phyloP scores from a whole-genome alignment of 169 alveolate species.

The Condylostoma magnum region DNA sequence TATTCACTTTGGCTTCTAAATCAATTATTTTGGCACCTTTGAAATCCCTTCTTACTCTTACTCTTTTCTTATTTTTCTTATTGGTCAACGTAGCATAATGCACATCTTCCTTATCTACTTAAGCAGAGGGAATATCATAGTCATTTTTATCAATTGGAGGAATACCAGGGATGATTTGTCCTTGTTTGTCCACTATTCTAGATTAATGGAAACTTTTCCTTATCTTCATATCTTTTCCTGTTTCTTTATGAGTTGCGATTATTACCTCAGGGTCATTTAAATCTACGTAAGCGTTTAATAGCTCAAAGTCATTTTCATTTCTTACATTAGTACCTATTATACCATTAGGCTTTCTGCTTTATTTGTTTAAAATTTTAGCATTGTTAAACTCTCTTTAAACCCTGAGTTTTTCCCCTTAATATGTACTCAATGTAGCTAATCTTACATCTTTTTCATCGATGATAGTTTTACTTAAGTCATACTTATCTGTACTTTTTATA shows the following conservation, averaged over 20 bases:
- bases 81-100: constrained; percentile 24
- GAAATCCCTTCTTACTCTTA: constrained; percentile 25
- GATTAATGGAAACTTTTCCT: constrained; percentile 27
- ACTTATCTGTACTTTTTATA: constrained; percentile 3
- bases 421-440: constrained; percentile 11
- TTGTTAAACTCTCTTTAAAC: constrained; percentile 12
- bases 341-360: constrained; percentile 15
- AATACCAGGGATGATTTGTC: constrained; percentile 8
- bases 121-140: constrained; percentile 16
- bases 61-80: neutral
- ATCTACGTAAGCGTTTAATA: constrained; percentile 24
- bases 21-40: constrained; percentile 32
- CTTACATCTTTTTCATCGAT: constrained; percentile 27
- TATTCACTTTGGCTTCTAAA: constrained; percentile 22
- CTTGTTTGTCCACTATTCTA: constrained; percentile 20
- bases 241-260: constrained; percentile 27
- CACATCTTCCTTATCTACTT: constrained; percentile 30
- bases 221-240: constrained; percentile 27
- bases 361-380: constrained; percentile 22
- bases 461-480: constrained; percentile 15
- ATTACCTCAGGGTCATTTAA: constrained; percentile 32
- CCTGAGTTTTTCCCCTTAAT: constrained; percentile 21
- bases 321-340: constrained; percentile 9
- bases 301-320: constrained; percentile 31
- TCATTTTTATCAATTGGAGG: constrained; percentile 27